phyloP scores from a whole-genome alignment of 768 basidiomycete species.

The Leccinum uliginosum region DNA sequence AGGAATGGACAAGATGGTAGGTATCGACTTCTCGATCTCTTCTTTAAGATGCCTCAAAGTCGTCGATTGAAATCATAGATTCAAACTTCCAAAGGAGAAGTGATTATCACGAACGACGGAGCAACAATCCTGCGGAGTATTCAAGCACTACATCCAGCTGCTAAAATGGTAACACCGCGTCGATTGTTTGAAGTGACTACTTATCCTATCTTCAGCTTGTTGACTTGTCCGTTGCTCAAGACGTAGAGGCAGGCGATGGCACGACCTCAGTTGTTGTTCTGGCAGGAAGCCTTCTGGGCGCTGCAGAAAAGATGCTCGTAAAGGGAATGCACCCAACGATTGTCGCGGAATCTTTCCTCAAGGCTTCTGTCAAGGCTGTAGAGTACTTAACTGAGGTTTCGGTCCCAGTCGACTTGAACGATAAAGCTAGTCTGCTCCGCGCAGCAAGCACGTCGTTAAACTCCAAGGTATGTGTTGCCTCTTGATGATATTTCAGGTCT shows the following conservation, averaged over 20 bases:
- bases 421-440: conserved; percentile 77
- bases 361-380: conserved; percentile 87
- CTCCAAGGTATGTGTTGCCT: conserved; percentile 66
- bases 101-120: conserved; percentile 97
- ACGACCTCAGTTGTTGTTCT: conserved; percentile 97
- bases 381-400: conserved; percentile 93
- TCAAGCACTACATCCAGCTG: conserved; percentile 95
- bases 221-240: conserved; percentile 95
- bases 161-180: conserved; percentile 73
- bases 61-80: conserved; percentile 51
- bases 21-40: conserved; percentile 39
- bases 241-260: conserved; percentile 97
- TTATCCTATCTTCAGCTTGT: conserved; percentile 61
- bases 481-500: background rate
- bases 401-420: conserved; percentile 85
- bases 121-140: conserved; percentile 96
- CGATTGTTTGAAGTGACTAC: background rate
- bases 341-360: conserved; percentile 93
- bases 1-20: conserved; percentile 99
- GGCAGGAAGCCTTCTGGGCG: conserved; percentile 87
- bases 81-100: conserved; percentile 93
- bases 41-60: background rate
- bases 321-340: conserved; percentile 98
- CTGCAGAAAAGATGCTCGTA: conserved; percentile 93
- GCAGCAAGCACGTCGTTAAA: conserved; percentile 95